Base-by-base conservation (phyloP, 1,284 basidiomycete genomes). In the Leccinum variabile region DNA sequence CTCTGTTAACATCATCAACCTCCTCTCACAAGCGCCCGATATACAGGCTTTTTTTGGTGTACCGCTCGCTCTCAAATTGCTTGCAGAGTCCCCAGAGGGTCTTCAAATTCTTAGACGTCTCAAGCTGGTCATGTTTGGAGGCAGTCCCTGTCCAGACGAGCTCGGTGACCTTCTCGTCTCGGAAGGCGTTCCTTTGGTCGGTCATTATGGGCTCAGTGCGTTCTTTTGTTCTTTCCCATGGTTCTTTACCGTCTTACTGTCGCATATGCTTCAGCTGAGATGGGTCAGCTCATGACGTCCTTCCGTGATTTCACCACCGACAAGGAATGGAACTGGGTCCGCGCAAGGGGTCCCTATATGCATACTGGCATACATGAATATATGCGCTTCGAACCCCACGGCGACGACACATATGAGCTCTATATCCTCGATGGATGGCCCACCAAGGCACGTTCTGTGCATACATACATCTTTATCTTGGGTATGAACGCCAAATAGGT, bases 251-350 rank as follows among this genome's bases (percentile, higher is more conserved):
- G 3, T 55, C 18, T 60, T 13, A 39, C 13, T 22, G 25, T 44
- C 22, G 7, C 3, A 49, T 39, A 18, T 18, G 57, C 46, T 54
- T 56, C 22, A 66, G 62, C 58, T 22, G 65, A 78, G 65, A 81
- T 76, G 72, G 73, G 77, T 70, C 72, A 80, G 63, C 71, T 87
- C 63, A 75, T 85, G 79, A 80, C 82, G 67, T 84, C 83, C 9
- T 76, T 76, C 57, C 79, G 84, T 11, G 77, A 83, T 62, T 86
- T 83, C 64, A 71, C 68, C 1, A 72, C 63, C 5, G 87, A 89
- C 76, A 84, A 83, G 65, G 80, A 72, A 22, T 89, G 88, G 87
- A 85, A 84, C 67, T 87, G 82, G 78, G 73, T 87, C 69, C 69
- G 83, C 61, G 62, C 73, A 39, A 75, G 57, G 28, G 65, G 73